These are phyloP conservation scores for Irpex sp. DNA, from an alignment of 1,284 basidiomycete species.

Conservation along the genomic window DNA sequence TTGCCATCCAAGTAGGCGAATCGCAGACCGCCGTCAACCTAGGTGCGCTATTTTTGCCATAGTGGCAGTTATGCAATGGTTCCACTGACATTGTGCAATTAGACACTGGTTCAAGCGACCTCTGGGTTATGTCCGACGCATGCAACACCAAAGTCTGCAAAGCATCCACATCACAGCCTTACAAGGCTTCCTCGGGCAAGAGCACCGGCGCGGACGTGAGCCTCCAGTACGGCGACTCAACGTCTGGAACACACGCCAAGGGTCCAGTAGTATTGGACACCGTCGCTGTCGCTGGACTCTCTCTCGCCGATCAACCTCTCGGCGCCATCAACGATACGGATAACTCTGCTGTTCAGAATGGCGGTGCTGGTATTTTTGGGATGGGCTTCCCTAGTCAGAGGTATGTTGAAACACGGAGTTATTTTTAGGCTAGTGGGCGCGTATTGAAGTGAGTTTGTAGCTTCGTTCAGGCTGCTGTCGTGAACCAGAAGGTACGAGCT, in stretches of 20 bases:
- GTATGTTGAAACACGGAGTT: conserved; percentile 16
- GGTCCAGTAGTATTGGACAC: conserved; percentile 34
- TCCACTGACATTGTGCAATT: background rate
- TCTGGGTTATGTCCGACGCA: conserved; percentile 28
- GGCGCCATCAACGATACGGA: conserved; percentile 33
- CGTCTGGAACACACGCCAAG: conserved; percentile 31
- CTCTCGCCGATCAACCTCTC: conserved; percentile 30
- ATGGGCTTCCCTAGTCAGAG: conserved; percentile 35
- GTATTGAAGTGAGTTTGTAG: conserved; percentile 20
- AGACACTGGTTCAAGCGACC: conserved; percentile 32
- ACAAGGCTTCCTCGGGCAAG: conserved; percentile 22
- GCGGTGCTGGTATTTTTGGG: conserved; percentile 37
- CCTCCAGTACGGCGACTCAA: conserved; percentile 34
- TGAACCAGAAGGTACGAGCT: conserved; percentile 28
- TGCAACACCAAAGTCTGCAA: conserved; percentile 23
- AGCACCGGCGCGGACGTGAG: conserved; percentile 26
- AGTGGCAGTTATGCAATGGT: background rate
- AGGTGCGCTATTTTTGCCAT: conserved; percentile 17
- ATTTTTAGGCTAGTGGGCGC: background rate
- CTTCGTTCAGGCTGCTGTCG: conserved; percentile 36
- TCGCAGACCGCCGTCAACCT: conserved; percentile 27
- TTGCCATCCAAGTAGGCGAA: conserved; percentile 25
- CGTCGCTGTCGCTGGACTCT: conserved; percentile 33
- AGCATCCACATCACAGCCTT: conserved; percentile 20
- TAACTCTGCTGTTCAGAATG: conserved; percentile 32